Conservation (phyloP, 2,329 filamentous ascomycete genomes). For the Xylariaceae sp. region DNA sequence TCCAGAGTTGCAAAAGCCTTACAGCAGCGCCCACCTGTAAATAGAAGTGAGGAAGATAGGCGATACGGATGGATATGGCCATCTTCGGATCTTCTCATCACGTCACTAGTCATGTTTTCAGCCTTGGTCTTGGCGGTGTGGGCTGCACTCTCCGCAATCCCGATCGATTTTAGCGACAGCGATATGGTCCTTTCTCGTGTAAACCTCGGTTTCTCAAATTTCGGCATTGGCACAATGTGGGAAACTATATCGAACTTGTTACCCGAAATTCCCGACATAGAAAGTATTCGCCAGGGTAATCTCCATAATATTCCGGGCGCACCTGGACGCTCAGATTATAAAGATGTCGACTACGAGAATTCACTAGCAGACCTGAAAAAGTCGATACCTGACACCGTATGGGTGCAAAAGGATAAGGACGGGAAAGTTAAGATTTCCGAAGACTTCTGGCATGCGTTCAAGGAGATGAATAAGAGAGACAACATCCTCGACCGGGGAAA, state of each 20-base stretch:
- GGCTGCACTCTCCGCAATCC: constrained; percentile 2
- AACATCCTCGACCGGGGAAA: constrained; percentile 46
- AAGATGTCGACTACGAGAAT: constrained; percentile 23
- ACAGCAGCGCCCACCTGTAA: not conserved
- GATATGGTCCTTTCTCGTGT: not conserved
- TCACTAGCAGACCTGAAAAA: constrained; percentile 38
- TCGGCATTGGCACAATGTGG: constrained; percentile 9
- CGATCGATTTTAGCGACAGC: not conserved
- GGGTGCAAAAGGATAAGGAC: constrained; percentile 48
- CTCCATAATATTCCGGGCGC: not conserved
- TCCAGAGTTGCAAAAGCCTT: not conserved
- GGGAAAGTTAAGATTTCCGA: constrained; percentile 53
- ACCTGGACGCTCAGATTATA: not conserved
- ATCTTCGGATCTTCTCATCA: not conserved
- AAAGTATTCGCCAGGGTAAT: not conserved
- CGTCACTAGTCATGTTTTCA: constrained; percentile 1
- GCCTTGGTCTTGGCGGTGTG: not conserved
- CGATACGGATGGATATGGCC: not conserved
- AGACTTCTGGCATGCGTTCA: constrained; percentile 63
- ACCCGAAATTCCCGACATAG: constrained; percentile 6
- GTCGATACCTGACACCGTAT: constrained; percentile 54
- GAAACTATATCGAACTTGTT: constrained; percentile 2
- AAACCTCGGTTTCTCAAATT: not conserved
- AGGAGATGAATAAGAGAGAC: constrained; percentile 49
- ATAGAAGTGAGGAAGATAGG: not conserved